Evolutionary conservation across 140 eudicot genomes (phyloP), one percentile per base, ranked within the genome.

Genomic region (Erigeron philadelphicus): DNA sequence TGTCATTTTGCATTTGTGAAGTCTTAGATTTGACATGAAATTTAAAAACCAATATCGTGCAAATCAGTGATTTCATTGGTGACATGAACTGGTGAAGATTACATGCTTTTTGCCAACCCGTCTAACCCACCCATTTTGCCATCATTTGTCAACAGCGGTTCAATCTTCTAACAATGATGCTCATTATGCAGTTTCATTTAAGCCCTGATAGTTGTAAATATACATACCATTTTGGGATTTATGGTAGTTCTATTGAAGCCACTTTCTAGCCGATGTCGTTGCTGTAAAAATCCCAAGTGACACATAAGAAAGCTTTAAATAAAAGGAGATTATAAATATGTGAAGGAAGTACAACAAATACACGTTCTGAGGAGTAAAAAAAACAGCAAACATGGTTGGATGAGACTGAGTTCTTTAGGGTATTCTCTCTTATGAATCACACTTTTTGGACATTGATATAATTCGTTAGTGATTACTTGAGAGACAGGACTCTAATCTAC

Each of bases 201-300:
- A 25, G 35, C 35, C 35, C 35, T 25, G 35, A 2, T 25, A 25
- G 35, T 0, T 25, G 35, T 25, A 41, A 0, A 1, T 23, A 49
- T 13, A 48, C 78, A 31, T 48, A 91, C 96, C 98, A 82, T 91
- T 91, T 68, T 88, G 79, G 44, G 87, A 91, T 82, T 91, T 91
- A 73, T 88, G 95, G 79, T 91, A 91, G 78, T 91, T 91, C 84
- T 91, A 96, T 3, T 88, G 98, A 74, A 91, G 98, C 63, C 98
- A 82, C 77, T 67, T 86, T 19, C 90, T 75, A 9, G 98, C 98
- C 11, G 98, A 91, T 35, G 91, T 91, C 38, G 62, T 66, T 86
- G 81, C 97, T 91, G 91, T 84, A 62, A 75, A 83, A 73, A 45
- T 31, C 10, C n/a, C 75, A 71, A 11, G 11, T 21, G 64, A 13